Conservation (phyloP, 352 stramenopile species). For the Pythium oligandrum region DNA sequence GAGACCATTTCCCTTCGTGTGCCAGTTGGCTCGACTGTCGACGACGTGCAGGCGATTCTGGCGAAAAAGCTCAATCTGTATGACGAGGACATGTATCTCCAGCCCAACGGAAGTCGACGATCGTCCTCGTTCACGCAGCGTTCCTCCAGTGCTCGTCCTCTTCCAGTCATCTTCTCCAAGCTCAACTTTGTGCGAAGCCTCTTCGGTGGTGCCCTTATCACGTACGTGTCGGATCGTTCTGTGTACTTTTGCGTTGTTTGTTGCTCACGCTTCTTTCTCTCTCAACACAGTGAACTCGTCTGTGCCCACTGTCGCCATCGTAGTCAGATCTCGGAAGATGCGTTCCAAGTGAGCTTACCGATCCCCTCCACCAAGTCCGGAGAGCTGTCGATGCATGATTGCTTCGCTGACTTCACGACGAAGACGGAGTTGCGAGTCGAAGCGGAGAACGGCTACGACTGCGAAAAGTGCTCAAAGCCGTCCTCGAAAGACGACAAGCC, state of each 20-base stretch:
- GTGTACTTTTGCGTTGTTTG: not conserved
- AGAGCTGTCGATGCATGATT: constrained; percentile 22
- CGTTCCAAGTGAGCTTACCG: constrained; percentile 57
- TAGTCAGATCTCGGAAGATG: constrained; percentile 50
- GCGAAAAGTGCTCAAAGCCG: constrained; percentile 50
- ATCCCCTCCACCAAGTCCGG: constrained; percentile 27
- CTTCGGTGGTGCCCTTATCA: constrained; percentile 52
- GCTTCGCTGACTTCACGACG: constrained; percentile 42
- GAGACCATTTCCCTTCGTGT: constrained; percentile 61
- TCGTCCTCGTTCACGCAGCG: constrained; percentile 17
- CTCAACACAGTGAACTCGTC: constrained; percentile 23
- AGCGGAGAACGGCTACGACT: constrained; percentile 66
- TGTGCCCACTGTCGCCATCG: constrained; percentile 44
- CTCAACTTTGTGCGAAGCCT: constrained; percentile 59
- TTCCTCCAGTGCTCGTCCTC: no score
- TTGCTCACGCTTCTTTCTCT: no score
- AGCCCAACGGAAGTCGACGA: constrained; percentile 10
- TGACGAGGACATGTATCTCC: constrained; percentile 50
- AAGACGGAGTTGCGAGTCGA: constrained; percentile 43
- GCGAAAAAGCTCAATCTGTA: constrained; percentile 50
- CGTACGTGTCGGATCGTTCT: constrained; percentile 21
- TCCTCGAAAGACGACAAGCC: constrained; percentile 3
- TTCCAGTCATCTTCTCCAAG: constrained; percentile 25
- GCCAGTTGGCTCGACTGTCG: constrained; percentile 32
- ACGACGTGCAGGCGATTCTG: constrained; percentile 49